Evolutionary conservation across 257 asterid species (phyloP).

Genomic region (Nicotiana attenuata): DNA sequence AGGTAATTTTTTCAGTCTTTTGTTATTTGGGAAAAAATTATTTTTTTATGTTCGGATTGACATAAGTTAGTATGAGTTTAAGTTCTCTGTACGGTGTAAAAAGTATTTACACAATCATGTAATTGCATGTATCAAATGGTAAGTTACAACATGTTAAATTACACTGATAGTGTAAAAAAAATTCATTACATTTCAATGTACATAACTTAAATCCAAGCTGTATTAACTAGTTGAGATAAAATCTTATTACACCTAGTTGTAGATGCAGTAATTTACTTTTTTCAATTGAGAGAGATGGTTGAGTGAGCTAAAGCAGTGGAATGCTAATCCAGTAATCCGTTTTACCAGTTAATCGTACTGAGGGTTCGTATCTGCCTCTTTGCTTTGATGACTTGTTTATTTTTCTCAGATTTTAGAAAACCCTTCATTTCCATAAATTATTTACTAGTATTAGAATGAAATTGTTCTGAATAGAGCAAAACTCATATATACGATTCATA

Average conservation of each 20-base stretch:
- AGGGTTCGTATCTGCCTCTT: neutral
- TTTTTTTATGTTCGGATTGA: neutral
- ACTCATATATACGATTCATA: neutral
- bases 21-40: too few species aligned
- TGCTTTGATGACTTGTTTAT: neutral
- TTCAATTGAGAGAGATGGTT: neutral
- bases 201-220: too few species aligned
- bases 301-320: neutral
- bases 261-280: neutral
- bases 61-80: too few species aligned
- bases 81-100: too few species aligned
- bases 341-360: neutral
- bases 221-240: neutral
- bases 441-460: neutral
- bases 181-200: too few species aligned
- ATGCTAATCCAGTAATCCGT: neutral
- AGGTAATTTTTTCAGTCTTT: slow-evolving; percentile 29
- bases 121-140: too few species aligned
- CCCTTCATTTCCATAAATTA: neutral
- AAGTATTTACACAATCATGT: too few species aligned
- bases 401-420: neutral
- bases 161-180: too few species aligned
- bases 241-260: neutral
- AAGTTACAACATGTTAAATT: too few species aligned
- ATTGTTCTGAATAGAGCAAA: neutral